Conservation (phyloP, 768 basidiomycete genomes). For the Xerocomellus chrysenteron region DNA sequence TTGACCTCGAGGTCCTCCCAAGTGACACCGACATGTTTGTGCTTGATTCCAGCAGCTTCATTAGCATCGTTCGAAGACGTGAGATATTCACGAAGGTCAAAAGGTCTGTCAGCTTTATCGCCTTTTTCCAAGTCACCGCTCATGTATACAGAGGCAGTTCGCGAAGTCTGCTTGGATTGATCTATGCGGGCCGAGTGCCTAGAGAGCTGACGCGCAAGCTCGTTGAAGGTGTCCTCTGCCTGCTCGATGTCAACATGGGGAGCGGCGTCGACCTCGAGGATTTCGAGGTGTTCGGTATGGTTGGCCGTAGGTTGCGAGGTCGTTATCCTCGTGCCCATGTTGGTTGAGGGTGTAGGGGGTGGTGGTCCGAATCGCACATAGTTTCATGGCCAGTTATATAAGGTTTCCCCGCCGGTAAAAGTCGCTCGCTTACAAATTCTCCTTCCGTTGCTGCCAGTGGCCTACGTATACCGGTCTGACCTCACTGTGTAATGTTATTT, state of each 20-base stretch:
- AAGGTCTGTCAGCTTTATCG: conserved; percentile 35
- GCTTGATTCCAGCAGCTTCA: conserved; percentile 62
- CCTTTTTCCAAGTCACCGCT: conserved; percentile 43
- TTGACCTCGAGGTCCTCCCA: conserved; percentile 71
- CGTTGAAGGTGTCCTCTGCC: conserved; percentile 55
- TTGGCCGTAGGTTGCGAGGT: neutral
- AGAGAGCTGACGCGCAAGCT: conserved; percentile 45
- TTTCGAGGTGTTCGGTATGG: conserved; percentile 16
- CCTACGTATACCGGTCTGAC: neutral
- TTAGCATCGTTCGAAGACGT: conserved; percentile 64
- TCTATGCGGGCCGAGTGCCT: conserved; percentile 5
- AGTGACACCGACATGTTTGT: conserved; percentile 73
- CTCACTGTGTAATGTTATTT: neutral
- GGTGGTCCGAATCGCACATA: neutral
- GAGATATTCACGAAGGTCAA: conserved; percentile 69
- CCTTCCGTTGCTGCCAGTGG: neutral
- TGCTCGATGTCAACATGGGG: conserved; percentile 47
- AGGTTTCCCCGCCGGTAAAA: neutral
- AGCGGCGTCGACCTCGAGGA: conserved; percentile 21
- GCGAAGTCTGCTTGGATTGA: conserved; percentile 20
- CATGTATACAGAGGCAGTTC: conserved; percentile 23
- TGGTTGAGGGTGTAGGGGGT: neutral
- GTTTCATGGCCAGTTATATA: conserved; percentile 13
- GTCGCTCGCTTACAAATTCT: conserved; percentile 17
- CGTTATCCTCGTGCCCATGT: conserved; percentile 9